Percentiles rank a stretch among this genome's conserved stretches.
phyloP scores from a whole-genome alignment of 1,139 yeast genomes.

The Candida sanyaensis region DNA sequence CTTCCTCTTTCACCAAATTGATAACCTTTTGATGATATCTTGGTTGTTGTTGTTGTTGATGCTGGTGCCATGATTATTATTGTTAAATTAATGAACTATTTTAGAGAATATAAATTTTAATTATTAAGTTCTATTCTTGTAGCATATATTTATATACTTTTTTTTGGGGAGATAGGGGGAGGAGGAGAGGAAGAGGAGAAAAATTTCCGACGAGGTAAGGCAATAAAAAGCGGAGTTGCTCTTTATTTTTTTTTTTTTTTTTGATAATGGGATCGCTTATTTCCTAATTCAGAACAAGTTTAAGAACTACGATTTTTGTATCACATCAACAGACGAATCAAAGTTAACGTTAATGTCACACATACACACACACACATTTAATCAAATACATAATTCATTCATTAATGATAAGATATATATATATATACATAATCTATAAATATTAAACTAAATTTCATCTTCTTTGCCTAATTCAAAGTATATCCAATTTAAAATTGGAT shows the following conservation, averaged over 20 bases:
- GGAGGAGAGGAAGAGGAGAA: too few relatives aligned
- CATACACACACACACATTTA: too few relatives aligned
- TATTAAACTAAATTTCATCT: not conserved
- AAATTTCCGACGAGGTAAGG: too few relatives aligned
- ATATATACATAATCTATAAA: not conserved
- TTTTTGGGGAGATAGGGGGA: too few relatives aligned
- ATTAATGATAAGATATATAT: not conserved
- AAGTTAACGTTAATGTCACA: too few relatives aligned
- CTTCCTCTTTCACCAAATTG: constrained; percentile 37
- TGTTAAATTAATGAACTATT: not conserved
- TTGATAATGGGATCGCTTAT: not conserved
- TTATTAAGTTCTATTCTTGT: too few relatives aligned
- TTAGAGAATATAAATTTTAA: too few relatives aligned
- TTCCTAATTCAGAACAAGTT: not conserved
- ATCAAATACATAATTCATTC: too few relatives aligned
- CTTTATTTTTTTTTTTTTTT: not conserved
- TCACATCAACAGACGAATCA: too few relatives aligned
- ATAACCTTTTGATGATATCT: constrained; percentile 27
- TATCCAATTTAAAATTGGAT: constrained; percentile 35
- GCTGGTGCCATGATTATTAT: constrained; percentile 3
- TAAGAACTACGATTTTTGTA: not conserved
- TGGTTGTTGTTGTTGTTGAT: constrained; percentile 5
- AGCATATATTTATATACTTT: too few relatives aligned
- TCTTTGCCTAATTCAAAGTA: constrained; percentile 25
- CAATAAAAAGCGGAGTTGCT: not conserved